A percentile compares a stretch with the other conserved stretches of the same genome.
Conservation (phyloP, 2,329 filamentous ascomycete genomes). For the Dothiorella sarmentorum region DNA sequence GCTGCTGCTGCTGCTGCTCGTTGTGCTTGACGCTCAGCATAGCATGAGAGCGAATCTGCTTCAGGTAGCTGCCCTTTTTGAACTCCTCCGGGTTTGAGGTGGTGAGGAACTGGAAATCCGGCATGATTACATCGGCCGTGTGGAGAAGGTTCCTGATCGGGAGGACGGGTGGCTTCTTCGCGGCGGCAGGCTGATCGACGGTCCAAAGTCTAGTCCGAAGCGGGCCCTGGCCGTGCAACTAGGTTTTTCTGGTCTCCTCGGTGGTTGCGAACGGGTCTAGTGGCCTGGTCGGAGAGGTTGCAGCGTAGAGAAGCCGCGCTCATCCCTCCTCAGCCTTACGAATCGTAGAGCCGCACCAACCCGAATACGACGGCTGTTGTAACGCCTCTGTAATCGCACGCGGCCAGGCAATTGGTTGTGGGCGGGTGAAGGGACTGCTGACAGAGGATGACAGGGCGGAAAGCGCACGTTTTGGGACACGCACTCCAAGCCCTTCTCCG, state of each 20-base stretch:
- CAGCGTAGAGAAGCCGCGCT: not conserved
- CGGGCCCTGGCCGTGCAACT: not conserved
- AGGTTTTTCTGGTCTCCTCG: not conserved
- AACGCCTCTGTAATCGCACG: not conserved
- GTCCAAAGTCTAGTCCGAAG: not conserved
- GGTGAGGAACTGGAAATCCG: slow-evolving; percentile 19
- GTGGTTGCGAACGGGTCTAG: not conserved
- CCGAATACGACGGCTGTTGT: not conserved
- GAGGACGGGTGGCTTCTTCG: not conserved
- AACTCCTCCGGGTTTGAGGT: slow-evolving; percentile 18
- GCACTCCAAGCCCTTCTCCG: not conserved
- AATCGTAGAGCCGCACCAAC: not conserved
- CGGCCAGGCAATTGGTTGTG: not conserved
- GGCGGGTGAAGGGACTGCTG: not conserved
- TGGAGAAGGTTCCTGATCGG: slow-evolving; percentile 11
- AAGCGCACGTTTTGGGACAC: not conserved
- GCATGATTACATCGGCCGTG: slow-evolving; percentile 12
- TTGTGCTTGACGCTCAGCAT: slow-evolving; percentile 17
- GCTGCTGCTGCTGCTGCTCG: slow-evolving; percentile 13
- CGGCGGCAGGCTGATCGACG: not conserved
- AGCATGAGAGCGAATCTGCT: slow-evolving; percentile 18
- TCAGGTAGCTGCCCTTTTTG: slow-evolving; percentile 18
- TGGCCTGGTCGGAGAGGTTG: slow-evolving; percentile 7
- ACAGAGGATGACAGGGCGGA: not conserved
- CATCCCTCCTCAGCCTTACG: slow-evolving; percentile 10